A percentile compares a stretch with the other conserved stretches of the same genome.
phyloP scores from a whole-genome alignment of 345 rosid genomes.

The Eucalyptus brandiana region DNA sequence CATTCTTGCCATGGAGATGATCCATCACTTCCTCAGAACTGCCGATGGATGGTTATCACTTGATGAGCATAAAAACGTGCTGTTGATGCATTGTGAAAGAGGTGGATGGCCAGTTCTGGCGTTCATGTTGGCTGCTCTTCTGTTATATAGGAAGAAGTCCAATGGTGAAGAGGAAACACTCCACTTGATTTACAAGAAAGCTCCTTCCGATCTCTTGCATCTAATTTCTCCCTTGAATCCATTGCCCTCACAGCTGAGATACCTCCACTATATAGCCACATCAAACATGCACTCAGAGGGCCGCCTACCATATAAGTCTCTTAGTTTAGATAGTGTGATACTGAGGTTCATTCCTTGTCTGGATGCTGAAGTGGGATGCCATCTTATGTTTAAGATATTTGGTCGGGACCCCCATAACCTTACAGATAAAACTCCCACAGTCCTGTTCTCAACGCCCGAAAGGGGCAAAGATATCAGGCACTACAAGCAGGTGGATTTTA shows the following conservation, averaged over 20 bases:
- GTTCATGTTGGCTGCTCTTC: conserved; percentile 71
- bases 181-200: conserved; percentile 77
- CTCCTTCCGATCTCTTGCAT: conserved; percentile 18
- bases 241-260: conserved; percentile 74
- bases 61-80: conserved; percentile 47
- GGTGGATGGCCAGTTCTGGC: conserved; percentile 90
- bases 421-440: conserved; percentile 36
- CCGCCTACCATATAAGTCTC: conserved; percentile 83
- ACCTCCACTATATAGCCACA: conserved; percentile 76
- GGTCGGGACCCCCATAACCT: conserved; percentile 68
- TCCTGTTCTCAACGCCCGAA: conserved; percentile 48
- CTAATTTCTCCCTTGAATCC: conserved; percentile 68
- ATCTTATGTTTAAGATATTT: conserved; percentile 60
- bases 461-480: conserved; percentile 37
- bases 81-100: conserved; percentile 77
- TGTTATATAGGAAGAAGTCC: conserved; percentile 64
- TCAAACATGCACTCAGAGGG: conserved; percentile 70
- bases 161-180: conserved; percentile 70
- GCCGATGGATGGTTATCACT: conserved; percentile 91
- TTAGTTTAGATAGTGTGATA: conserved; percentile 73
- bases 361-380: conserved; percentile 62
- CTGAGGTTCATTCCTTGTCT: conserved; percentile 58
- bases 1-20: conserved; percentile 61
- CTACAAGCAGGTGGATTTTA: conserved; percentile 60
- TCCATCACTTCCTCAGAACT: conserved; percentile 81